A percentile compares a stretch with the other conserved stretches of the same genome.
Conservation (phyloP, 2,329 filamentous ascomycete species). For the Colletotrichum theobromicola region DNA sequence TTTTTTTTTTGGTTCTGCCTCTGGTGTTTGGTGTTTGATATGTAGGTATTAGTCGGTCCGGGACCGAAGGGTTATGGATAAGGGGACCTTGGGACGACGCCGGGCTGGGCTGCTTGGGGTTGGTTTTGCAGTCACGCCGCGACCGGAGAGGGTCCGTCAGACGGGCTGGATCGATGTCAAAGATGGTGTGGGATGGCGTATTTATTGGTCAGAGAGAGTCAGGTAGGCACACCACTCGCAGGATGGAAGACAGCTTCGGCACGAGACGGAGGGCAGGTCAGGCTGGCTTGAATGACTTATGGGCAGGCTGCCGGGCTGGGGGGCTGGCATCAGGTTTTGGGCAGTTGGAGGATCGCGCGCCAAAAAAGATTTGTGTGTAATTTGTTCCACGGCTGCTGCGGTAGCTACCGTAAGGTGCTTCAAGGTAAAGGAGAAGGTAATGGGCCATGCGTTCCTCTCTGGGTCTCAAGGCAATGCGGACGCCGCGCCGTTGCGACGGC, state of each 20-base stretch:
- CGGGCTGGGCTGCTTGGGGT: not conserved
- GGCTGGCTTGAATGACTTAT: not conserved
- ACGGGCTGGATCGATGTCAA: not conserved
- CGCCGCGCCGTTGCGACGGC: not conserved
- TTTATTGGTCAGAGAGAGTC: not conserved
- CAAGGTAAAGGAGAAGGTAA: not conserved
- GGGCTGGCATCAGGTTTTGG: not conserved
- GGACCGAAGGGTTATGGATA: not conserved
- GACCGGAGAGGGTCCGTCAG: not conserved
- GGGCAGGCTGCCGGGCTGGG: not conserved
- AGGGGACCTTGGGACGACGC: not conserved
- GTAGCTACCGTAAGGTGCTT: not conserved
- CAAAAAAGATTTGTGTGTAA: not conserved
- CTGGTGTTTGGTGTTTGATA: not conserved
- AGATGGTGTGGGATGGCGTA: not conserved
- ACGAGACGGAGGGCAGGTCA: conserved; percentile 3
- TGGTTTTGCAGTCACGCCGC: not conserved
- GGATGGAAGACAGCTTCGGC: not conserved
- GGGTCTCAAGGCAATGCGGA: not conserved
- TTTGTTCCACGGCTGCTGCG: not conserved
- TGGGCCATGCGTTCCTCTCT: not conserved
- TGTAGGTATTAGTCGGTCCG: not conserved
- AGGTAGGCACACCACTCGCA: not conserved
- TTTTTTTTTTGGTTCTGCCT: not conserved
- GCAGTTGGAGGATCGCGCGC: not conserved